phyloP scores from a whole-genome alignment of 768 basidiomycete genomes.

The Tubosaeta sp. region DNA sequence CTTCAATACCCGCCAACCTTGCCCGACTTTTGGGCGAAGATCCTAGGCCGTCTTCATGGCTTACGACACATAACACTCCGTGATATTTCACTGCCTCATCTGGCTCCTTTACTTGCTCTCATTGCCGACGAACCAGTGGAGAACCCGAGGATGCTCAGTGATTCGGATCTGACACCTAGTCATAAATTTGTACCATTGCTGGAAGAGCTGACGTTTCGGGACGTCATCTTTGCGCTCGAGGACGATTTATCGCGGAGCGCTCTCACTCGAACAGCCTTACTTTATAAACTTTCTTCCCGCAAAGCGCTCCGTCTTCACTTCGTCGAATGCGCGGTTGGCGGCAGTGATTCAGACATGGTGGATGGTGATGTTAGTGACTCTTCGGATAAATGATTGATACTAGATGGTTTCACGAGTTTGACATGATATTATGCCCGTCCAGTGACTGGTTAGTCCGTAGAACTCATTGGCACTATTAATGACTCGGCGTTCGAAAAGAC shows the following conservation, averaged over 20 bases:
- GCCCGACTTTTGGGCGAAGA: constrained; percentile 1
- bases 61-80: not conserved
- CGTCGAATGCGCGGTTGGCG: not conserved
- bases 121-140: not conserved
- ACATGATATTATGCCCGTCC: too few species aligned
- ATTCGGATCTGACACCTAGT: not conserved
- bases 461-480: too few species aligned
- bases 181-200: not conserved
- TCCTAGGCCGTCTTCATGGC: not conserved
- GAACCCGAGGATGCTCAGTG: not conserved
- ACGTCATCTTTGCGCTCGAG: not conserved
- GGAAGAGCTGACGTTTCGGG: not conserved
- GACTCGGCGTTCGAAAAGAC: too few species aligned
- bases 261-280: not conserved
- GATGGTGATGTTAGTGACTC: too few species aligned
- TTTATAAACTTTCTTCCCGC: not conserved
- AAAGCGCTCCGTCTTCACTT: not conserved
- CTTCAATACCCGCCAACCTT: not conserved
- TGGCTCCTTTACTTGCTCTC: not conserved
- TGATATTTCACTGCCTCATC: not conserved
- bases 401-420: too few species aligned
- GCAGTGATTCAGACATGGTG: too few species aligned
- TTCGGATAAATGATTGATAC: too few species aligned
- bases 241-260: not conserved
- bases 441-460: too few species aligned